Evolutionary conservation across 83 land plant genomes (phyloP), one percentile per base, ranked within the genome.

Genomic region (Picea abies): DNA sequence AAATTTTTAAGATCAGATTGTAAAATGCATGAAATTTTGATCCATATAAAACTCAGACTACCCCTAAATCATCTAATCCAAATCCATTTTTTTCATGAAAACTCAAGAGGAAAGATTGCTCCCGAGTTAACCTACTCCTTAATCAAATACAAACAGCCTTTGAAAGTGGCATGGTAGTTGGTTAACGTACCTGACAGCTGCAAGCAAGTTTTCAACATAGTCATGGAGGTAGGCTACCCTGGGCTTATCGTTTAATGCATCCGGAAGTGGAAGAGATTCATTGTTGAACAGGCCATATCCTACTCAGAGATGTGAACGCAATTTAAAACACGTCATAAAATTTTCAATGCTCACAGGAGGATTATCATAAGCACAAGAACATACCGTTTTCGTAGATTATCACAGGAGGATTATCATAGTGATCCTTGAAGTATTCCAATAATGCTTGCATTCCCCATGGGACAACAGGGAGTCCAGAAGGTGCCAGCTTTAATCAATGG

Each of bases 361-460:
- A 16, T 72, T 82, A 12, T 15, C 49, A 60, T 82, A 82, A 9
- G 14, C 41, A 64, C 32, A 25, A 37, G 29, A 70, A 15, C 20
- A 5, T 70, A 65, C 85, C 85, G 29, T 84, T 84, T 79, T 84
- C 85, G 29, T 29, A 29, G 29, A 29, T 29, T 29, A 29, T 29
- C 0, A 29, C 0, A 0, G 29, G 29, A 29, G 52, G 76, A 47
- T 84, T 84, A 4, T 23, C 37, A 41, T 84, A 84, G 14, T 60
- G 26, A 16, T 26, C 23, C 39, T 84, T 69, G 56, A 84, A 58
- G 35, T 84, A 79, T 35, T 84, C 85, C 65, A 84, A 47, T 75
- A 79, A 10, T 56, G 37, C 70, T 84, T 66, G 76, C 70, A 81
- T 35, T 63, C 84, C 84, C 78, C 47, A 60, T 25, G 66, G 63